Evolutionary conservation across 768 basidiomycete genomes (phyloP).

Genomic region (Lactifluus echinatus): DNA sequence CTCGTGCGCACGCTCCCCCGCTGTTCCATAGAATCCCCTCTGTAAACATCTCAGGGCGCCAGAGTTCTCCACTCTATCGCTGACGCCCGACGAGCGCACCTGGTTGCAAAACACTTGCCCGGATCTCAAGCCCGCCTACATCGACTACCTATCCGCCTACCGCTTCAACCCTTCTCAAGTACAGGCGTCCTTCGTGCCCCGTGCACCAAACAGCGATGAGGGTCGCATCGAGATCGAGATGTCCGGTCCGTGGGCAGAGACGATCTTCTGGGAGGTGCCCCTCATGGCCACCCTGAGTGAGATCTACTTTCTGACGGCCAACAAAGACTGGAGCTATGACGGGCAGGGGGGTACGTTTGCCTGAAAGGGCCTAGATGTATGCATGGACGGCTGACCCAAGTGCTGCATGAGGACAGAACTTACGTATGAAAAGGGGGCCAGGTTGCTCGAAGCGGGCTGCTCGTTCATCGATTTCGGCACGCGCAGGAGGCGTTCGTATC

Average conservation of each 20-base stretch:
- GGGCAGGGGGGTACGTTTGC: slow-evolving; percentile 59
- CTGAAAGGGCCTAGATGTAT: neutral
- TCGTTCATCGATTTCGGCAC: slow-evolving; percentile 83
- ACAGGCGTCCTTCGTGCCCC: slow-evolving; percentile 51
- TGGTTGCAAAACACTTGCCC: slow-evolving; percentile 68
- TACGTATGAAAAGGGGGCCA: slow-evolving; percentile 63
- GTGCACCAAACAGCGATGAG: slow-evolving; percentile 22
- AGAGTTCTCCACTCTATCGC: slow-evolving; percentile 61
- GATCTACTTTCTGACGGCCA: slow-evolving; percentile 68
- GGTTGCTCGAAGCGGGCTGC: slow-evolving; percentile 56
- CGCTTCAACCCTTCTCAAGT: slow-evolving; percentile 74
- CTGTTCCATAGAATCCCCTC: neutral
- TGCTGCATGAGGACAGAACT: slow-evolving; percentile 36
- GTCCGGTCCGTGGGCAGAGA: slow-evolving; percentile 66
- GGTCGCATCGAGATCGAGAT: slow-evolving; percentile 71
- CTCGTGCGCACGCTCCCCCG: slow-evolving; percentile 35
- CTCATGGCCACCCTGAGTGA: slow-evolving; percentile 90
- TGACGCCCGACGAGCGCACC: slow-evolving; percentile 51
- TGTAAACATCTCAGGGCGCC: neutral
- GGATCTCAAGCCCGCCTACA: slow-evolving; percentile 62
- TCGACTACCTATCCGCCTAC: slow-evolving; percentile 64
- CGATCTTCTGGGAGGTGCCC: slow-evolving; percentile 94
- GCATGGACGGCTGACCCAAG: neutral
- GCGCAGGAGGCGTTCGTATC: slow-evolving; percentile 64
- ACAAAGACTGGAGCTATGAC: slow-evolving; percentile 79